These are phyloP conservation scores for Boletus coccyginus DNA, from an alignment of 768 basidiomycete species.

Conservation along the genomic window DNA sequence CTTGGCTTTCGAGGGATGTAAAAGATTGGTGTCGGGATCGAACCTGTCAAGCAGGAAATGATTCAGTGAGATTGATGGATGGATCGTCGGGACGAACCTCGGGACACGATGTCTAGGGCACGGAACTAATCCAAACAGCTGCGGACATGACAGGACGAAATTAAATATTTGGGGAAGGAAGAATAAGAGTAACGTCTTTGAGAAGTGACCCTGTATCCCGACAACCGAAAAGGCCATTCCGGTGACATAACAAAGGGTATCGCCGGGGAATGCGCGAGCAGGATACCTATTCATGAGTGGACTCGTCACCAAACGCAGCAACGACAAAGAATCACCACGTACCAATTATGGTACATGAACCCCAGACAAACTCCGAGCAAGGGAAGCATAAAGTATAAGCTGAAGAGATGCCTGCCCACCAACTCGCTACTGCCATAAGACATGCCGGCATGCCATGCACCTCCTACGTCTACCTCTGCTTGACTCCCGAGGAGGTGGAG, in stretches of 20 bases:
- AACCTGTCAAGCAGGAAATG: slow-evolving; percentile 46
- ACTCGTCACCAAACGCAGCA: background rate
- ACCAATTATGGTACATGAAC: slow-evolving; percentile 97
- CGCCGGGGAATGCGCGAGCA: slow-evolving; percentile 90
- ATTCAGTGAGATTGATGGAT: background rate
- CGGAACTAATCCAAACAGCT: slow-evolving; percentile 89
- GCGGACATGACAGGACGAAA: slow-evolving; percentile 91
- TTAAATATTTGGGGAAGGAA: slow-evolving; percentile 99
- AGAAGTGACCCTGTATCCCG: slow-evolving; percentile 95
- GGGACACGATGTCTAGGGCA: slow-evolving; percentile 96
- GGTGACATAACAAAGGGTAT: slow-evolving; percentile 95
- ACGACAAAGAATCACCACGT: slow-evolving; percentile 24
- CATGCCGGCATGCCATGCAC: slow-evolving; percentile 82
- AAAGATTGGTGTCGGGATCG: slow-evolving; percentile 67
- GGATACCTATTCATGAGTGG: slow-evolving; percentile 72
- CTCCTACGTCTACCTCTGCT: slow-evolving; percentile 70
- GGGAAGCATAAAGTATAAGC: slow-evolving; percentile 95
- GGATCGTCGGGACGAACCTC: slow-evolving; percentile 46
- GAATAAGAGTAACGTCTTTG: slow-evolving; percentile 93
- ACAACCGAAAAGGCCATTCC: slow-evolving; percentile 99
- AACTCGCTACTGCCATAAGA: slow-evolving; percentile 82
- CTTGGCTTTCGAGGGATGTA: slow-evolving; percentile 69
- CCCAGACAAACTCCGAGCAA: slow-evolving; percentile 87
- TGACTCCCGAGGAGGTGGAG: slow-evolving; percentile 65
- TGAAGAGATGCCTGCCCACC: slow-evolving; percentile 92